Base-by-base conservation (phyloP, 2,329 filamentous ascomycete species). In the Hypoxylon rubiginosum region DNA sequence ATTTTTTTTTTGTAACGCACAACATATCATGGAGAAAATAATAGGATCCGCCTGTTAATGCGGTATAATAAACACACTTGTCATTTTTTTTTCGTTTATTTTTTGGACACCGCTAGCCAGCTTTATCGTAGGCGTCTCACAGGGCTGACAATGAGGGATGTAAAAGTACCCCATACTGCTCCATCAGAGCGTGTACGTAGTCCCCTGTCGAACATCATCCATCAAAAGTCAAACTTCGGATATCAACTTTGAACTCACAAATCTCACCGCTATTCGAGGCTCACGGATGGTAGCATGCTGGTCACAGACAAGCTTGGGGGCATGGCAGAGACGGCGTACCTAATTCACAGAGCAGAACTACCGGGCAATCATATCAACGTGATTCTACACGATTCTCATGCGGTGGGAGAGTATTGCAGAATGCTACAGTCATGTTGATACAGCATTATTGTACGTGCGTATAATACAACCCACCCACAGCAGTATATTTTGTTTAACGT, bases 111-210 rank as follows among this genome's bases (percentile, higher is more conserved):
- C 41, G 48, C 58, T 51, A n/a, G n/a, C n/a, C n/a, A 36, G 54
- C 58, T 45, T 49, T 61, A 34, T 26, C 30, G 48, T 52, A 48
- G 34, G 63, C 61, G 62, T 58, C 36, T 62, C 62, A 57, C 59
- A 63, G 62, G 64, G 64, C 64, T 68, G 64, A 69, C 62, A 46
- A 64, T 32, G 24, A n/a, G n/a, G 46, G 36, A 58, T 60, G 56
- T 55, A 58, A 54, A 58, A 64, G 57, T 59, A 62, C 58, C 67
- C 63, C 57, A 59, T 69, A 62, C 21, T 66, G 21, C n/a, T 43
- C 39, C 28, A 50, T 62, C 61, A 57, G 53, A 62, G 52, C 67
- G n/a, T n/a, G 45, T 64, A 53, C 45, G 36, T 60, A 59, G 51
- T 63, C 24, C 64, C 64, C 60, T 62, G 54, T 50, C 30, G 52